Percentiles rank a stretch among this genome's conserved stretches.
Conservation (phyloP, 2,329 filamentous ascomycete species). For the Orbilia oligospora region DNA sequence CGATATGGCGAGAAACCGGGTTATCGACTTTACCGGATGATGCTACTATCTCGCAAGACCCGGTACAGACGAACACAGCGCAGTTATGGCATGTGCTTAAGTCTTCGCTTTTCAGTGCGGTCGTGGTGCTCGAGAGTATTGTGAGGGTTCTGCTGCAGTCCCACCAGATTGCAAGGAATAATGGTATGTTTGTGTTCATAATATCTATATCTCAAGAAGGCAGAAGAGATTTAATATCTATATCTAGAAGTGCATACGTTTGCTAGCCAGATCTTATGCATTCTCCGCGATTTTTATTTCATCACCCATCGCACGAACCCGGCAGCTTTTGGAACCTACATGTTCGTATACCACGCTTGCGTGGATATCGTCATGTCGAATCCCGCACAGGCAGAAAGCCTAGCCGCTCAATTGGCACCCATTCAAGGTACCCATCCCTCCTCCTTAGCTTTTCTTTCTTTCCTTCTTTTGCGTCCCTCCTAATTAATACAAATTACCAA, state of each 20-base stretch:
- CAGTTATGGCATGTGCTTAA: slow-evolving; percentile 80
- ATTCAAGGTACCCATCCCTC: slow-evolving; percentile 48
- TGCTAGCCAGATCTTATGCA: slow-evolving; percentile 79
- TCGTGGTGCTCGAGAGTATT: slow-evolving; percentile 81
- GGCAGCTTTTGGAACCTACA: slow-evolving; percentile 84
- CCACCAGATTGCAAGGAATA: slow-evolving; percentile 68
- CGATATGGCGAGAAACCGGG: slow-evolving; percentile 47
- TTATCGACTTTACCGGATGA: slow-evolving; percentile 44
- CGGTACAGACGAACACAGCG: slow-evolving; percentile 44
- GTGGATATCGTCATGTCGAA: slow-evolving; percentile 85
- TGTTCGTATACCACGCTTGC: slow-evolving; percentile 84
- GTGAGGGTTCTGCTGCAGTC: slow-evolving; percentile 76
- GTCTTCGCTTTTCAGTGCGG: slow-evolving; percentile 80
- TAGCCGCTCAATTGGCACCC: slow-evolving; percentile 70
- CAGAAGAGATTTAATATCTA: background rate
- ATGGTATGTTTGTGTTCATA: slow-evolving; percentile 19
- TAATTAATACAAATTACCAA: background rate
- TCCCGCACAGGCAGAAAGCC: slow-evolving; percentile 75
- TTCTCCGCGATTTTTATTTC: slow-evolving; percentile 84
- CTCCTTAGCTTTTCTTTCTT: background rate
- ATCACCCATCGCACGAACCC: slow-evolving; percentile 82
- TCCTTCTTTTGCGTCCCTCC: slow-evolving; percentile 68
- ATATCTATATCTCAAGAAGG: background rate
- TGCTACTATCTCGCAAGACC: slow-evolving; percentile 40
- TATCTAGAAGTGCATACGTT: slow-evolving; percentile 74